A percentile compares a stretch with the other conserved stretches of the same genome.
These are phyloP conservation scores for Sphaerulina populicola DNA, from an alignment of 2,329 filamentous ascomycete genomes.

Conservation along the genomic window DNA sequence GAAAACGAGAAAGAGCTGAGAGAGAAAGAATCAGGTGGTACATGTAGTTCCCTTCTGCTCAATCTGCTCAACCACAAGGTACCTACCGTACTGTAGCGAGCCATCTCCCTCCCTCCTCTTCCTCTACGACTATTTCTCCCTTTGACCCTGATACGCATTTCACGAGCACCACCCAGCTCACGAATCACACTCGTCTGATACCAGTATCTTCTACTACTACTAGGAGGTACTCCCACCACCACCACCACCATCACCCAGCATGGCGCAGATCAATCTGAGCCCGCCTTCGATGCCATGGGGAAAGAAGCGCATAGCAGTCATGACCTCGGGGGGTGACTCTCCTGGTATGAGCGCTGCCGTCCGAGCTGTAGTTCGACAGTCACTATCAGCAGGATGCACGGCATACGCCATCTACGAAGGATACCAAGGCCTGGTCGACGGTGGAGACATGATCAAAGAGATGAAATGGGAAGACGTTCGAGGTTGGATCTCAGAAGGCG, in stretches of 20 bases:
- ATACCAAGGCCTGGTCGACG: constrained; percentile 88
- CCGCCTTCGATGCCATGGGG: constrained; percentile 27
- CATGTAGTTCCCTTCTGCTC: background rate
- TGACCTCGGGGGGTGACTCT: constrained; percentile 91
- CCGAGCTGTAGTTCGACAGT: constrained; percentile 81
- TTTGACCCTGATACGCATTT: background rate
- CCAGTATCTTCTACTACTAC: background rate
- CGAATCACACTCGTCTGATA: background rate
- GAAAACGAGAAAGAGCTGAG: constrained; percentile 3
- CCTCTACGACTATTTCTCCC: background rate
- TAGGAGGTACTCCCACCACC: background rate
- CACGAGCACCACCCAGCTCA: background rate
- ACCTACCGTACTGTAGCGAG: no score
- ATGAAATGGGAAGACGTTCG: constrained; percentile 91
- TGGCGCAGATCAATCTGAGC: constrained; percentile 29
- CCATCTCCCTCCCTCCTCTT: no score
- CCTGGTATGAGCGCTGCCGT: constrained; percentile 93
- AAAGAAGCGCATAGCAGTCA: constrained; percentile 68
- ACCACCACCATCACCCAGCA: constrained; percentile 9
- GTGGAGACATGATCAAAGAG: constrained; percentile 76
- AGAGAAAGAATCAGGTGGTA: background rate
- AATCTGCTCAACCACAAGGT: background rate
- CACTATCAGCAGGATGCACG: constrained; percentile 61
- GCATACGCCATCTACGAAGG: constrained; percentile 64
- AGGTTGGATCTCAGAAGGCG: constrained; percentile 86